Conservation (phyloP, 148 eudicot species). For the Persicaria tinctoria region DNA sequence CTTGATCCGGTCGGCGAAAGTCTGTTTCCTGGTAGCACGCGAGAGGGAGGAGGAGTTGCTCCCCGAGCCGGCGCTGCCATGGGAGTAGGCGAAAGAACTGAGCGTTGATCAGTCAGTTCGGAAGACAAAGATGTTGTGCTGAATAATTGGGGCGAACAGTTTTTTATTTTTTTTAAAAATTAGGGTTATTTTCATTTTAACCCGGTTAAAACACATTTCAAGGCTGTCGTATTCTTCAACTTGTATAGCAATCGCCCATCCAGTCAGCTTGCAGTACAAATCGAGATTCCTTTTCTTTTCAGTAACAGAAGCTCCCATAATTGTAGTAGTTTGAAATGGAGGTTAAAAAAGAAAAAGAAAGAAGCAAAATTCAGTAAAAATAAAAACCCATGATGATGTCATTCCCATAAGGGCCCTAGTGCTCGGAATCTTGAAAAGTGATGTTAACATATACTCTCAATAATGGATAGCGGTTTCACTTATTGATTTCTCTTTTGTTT, state of each 20-base stretch:
- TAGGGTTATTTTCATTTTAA: no score
- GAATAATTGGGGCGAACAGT: no score
- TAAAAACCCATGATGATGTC: not conserved
- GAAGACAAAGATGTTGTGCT: constrained; percentile 13
- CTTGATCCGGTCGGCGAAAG: constrained; percentile 33
- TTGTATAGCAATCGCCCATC: not conserved
- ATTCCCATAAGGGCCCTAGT: not conserved
- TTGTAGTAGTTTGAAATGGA: not conserved
- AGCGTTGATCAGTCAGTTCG: constrained; percentile 20
- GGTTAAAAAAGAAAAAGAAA: not conserved
- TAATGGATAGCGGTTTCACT: not conserved
- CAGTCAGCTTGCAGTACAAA: not conserved
- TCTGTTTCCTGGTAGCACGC: constrained; percentile 63
- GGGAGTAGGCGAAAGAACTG: constrained; percentile 1
- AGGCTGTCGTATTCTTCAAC: not conserved
- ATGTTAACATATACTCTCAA: not conserved
- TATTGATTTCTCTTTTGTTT: not conserved
- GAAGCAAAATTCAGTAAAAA: no score
- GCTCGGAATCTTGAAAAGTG: not conserved
- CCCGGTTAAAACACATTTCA: not conserved
- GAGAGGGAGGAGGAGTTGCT: not conserved
- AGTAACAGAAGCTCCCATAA: not conserved
- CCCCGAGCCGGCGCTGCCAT: not conserved
- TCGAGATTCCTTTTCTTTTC: not conserved
- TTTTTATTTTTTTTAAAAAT: no score